Base-by-base conservation (phyloP, 2,329 filamentous ascomycete genomes). In the Sporothrix schenckii region DNA sequence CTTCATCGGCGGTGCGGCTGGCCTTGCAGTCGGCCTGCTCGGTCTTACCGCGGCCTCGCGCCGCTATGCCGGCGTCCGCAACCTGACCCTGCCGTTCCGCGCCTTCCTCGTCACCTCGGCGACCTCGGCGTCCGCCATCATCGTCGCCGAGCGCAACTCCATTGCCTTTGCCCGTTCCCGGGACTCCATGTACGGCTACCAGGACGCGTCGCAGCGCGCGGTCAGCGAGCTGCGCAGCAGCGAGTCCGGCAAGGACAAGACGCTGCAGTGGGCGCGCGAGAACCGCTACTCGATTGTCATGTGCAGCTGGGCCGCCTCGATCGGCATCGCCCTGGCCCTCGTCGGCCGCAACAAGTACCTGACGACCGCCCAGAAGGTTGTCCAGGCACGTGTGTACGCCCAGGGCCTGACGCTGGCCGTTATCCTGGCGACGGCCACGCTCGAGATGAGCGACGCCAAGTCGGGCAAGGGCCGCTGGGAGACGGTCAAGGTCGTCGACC, bases 351-450 rank as follows among this genome's bases (percentile, higher is more conserved):
- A 92, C 79, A 89, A 87, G 74, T 92, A 90, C 78, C 84, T 97
- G 61, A 88, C 86, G 66, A 89, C 88, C 2, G 83, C 87, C 72
- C 94, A 97, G 84, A 97, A 97, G 85, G 83, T 97, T 27, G 94
- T 97, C 19, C 94, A 97, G 85, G 94, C 93, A 30, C 90, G 94
- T 87, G 91, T 97, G 74, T 97, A 97, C 81, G 94, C 94, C 3
- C 94, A 97, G 83, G 93, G 92, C 6, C 83, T 97, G 76, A 97
- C 94, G 5, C 84, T 97, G 61, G 91, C 90, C 73, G 92, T 97
- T 67, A 84, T 97, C 70, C 87, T 97, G 77, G 88, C 92, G 70
- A 91, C 89, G 44, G 93, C 94, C 61, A 91, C 88, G 13, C 91
- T 97, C 76, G 94, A 97, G 87, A 85, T 87, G 74, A 81, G 80